Base-by-base conservation (phyloP, 2,329 filamentous ascomycete genomes). In the Iodosphaeria phyllophila region DNA sequence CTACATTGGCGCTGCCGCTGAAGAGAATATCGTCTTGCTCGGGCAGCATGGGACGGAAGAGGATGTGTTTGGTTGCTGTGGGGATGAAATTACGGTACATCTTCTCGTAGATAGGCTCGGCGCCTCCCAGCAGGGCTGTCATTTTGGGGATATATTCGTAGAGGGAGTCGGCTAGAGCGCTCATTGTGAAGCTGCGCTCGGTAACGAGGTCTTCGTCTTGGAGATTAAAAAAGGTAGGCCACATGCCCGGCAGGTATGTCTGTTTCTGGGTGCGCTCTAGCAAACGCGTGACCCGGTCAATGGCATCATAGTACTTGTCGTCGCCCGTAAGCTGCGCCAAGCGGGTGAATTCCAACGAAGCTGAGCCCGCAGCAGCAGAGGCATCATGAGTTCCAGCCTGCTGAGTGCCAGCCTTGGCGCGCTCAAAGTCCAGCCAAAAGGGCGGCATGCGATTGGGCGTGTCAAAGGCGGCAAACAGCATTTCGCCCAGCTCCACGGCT, bases 211-310 rank as follows among this genome's bases (percentile, higher is more conserved):
- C 52, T 43, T 50, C 55, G 59, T 33, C 60, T 51, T 37, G 54
- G 53, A 47, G 60, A 43, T 83, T 64, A 24, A 86, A 49, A 24
- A 55, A 52, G 12, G 63, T 57, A 1, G 76, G 77, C 74, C 74
- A 89, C 54, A 89, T 61, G 3, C 80, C 79, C 0, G 78, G 78
- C 5, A 86, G 46, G n/a, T 52, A 55, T 0, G 78, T 83, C 4
- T 56, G 46, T 37, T 71, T 68, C 47, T 89, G 79, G 26, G 65
- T 64, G 19, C 58, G 52, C 26, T 74, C 60, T n/a, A 91, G 57
- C 13, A 72, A 63, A 29, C 74, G 61, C 6, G 74, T 78, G 23
- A 91, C 67, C 7, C 76, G 64, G 29, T 74, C 71, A 28, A 82
- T 63, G 1, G 77, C 78, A 42, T 84, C 78, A 40, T 73, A 80